Evolutionary conservation across 2,329 filamentous ascomycete genomes (phyloP).

Genomic region (Sporothrix sp.): DNA sequence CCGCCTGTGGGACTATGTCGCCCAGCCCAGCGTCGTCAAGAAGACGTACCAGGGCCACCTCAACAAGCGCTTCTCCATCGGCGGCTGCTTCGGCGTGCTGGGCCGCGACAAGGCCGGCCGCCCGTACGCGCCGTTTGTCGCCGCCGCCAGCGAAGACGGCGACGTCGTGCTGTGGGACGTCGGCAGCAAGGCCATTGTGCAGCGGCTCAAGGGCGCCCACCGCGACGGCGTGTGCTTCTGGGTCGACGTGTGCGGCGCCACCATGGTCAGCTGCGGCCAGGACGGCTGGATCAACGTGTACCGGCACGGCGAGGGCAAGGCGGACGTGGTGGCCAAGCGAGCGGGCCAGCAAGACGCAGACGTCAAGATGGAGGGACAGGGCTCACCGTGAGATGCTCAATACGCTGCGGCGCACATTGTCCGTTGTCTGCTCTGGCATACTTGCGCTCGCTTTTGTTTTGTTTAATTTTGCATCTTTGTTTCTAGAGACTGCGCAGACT

Average conservation of each 20-base stretch:
- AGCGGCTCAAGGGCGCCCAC: conserved; percentile 47
- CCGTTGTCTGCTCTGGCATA: too few relatives aligned
- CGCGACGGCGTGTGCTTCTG: conserved; percentile 53
- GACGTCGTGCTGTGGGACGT: conserved; percentile 86
- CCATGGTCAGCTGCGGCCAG: conserved; percentile 48
- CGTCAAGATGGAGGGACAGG: too few relatives aligned
- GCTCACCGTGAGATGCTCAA: too few relatives aligned
- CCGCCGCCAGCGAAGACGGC: conserved; percentile 80
- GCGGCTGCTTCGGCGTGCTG: conserved; percentile 65
- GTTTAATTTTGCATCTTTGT: too few relatives aligned
- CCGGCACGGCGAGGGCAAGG: conserved; percentile 21
- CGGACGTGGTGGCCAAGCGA: background rate
- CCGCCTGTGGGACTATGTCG: conserved; percentile 89
- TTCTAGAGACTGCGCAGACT: too few relatives aligned
- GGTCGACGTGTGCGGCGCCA: conserved; percentile 50
- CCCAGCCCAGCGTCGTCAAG: conserved; percentile 62
- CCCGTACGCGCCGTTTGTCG: conserved; percentile 48
- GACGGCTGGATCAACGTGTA: conserved; percentile 45
- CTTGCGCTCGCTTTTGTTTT: too few relatives aligned
- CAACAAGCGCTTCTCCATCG: conserved; percentile 78
- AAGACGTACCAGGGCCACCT: conserved; percentile 95
- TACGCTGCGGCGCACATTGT: too few relatives aligned
- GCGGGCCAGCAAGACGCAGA: background rate
- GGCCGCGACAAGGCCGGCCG: conserved; percentile 18
- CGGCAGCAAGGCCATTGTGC: conserved; percentile 70